phyloP scores from a whole-genome alignment of 139 green algal genomes.

The Coelastrella sp. region DNA sequence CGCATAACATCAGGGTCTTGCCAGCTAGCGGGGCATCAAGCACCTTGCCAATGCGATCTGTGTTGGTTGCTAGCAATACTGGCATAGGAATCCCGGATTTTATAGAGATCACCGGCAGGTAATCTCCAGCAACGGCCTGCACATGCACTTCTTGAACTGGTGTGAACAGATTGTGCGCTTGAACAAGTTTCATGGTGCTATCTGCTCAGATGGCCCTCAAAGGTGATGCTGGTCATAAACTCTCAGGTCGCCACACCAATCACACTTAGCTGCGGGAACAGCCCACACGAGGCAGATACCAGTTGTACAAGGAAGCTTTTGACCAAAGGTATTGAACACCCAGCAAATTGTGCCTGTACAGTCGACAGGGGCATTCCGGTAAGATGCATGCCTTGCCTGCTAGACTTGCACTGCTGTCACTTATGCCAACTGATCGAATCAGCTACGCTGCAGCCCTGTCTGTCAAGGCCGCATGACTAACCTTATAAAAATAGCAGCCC shows the following conservation, averaged over 20 bases:
- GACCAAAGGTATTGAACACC: no score
- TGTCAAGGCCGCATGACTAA: neutral
- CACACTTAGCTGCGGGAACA: no score
- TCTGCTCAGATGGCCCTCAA: no score
- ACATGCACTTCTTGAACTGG: neutral
- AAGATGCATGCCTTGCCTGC: no score
- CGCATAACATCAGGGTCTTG: neutral
- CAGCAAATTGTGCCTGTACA: no score
- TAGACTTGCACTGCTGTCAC: neutral
- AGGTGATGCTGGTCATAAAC: no score
- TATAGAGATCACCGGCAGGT: neutral
- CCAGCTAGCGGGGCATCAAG: neutral
- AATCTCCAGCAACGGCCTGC: neutral
- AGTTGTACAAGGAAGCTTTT: no score
- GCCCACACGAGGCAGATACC: no score
- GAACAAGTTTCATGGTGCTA: no score
- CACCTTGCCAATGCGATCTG: neutral
- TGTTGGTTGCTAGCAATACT: neutral
- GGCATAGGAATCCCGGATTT: neutral
- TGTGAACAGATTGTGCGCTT: neutral
- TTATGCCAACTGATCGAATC: no score
- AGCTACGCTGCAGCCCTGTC: neutral
- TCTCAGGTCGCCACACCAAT: no score
- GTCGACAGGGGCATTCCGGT: no score
- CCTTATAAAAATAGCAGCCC: neutral